These are phyloP conservation scores for Halophytophthora batemanensis DNA, from an alignment of 352 stramenopile genomes.

Conservation along the genomic window DNA sequence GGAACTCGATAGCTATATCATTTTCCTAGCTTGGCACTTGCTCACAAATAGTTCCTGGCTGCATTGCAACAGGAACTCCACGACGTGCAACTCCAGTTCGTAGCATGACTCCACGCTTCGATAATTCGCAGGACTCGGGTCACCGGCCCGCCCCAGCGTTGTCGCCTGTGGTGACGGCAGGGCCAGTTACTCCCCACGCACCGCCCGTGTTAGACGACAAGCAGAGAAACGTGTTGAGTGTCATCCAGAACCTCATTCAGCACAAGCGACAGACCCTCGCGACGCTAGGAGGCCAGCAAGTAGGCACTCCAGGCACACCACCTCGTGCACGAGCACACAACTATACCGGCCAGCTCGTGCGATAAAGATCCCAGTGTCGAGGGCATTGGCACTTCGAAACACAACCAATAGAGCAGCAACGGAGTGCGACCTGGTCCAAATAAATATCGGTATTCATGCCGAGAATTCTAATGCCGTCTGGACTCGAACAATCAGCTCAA, in stretches of 20 bases:
- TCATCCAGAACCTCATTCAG: slow-evolving; percentile 78
- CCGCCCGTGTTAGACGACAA: slow-evolving; percentile 38
- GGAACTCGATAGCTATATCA: neutral
- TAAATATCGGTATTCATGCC: slow-evolving; percentile 22
- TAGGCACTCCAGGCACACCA: slow-evolving; percentile 3
- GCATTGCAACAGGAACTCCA: no score
- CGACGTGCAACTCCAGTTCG: no score
- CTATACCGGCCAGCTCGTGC: slow-evolving; percentile 17
- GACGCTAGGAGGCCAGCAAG: slow-evolving; percentile 34
- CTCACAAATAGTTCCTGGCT: no score
- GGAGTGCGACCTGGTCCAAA: slow-evolving; percentile 12
- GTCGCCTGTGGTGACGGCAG: slow-evolving; percentile 2
- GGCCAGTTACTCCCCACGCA: slow-evolving; percentile 2
- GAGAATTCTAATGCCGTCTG: slow-evolving; percentile 10
- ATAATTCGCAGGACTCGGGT: no score
- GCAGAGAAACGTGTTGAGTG: slow-evolving; percentile 61
- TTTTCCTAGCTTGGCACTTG: no score
- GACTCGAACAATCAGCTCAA: neutral
- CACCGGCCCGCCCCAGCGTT: no score
- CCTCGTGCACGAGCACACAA: slow-evolving; percentile 19
- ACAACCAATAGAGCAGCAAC: neutral
- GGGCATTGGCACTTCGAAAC: neutral
- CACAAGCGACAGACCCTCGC: slow-evolving; percentile 72
- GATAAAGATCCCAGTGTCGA: no score
- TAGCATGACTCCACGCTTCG: no score